These are phyloP conservation scores for Beauveria sp. DNA, from an alignment of 2,329 filamentous ascomycete species.

Conservation along the genomic window DNA sequence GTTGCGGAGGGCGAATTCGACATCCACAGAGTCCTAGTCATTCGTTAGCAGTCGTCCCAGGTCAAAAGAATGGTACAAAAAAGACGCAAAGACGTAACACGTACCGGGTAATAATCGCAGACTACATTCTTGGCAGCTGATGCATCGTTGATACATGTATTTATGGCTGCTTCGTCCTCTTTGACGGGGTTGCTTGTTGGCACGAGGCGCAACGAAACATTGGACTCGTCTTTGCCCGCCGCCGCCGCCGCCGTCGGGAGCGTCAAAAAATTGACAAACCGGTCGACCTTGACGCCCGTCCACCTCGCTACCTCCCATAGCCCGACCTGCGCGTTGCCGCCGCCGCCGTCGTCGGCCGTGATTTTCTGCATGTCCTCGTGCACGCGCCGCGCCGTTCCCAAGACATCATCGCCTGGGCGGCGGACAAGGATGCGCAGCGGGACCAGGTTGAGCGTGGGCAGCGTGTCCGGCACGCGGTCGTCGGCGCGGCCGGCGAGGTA, in stretches of 20 bases:
- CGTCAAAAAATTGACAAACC: constrained; percentile 75
- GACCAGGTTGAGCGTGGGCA: constrained; percentile 73
- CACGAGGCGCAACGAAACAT: background rate
- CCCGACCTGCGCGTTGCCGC: constrained; percentile 46
- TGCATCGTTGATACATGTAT: background rate
- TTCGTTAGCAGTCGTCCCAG: background rate
- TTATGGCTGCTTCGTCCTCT: background rate
- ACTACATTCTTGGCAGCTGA: constrained; percentile 19
- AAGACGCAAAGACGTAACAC: constrained; percentile 10
- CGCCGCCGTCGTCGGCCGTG: constrained; percentile 24
- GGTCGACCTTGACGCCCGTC: constrained; percentile 64
- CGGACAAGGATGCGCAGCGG: constrained; percentile 52
- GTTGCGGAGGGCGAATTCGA: constrained; percentile 30
- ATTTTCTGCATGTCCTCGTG: constrained; percentile 63
- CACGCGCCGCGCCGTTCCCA: constrained; percentile 49
- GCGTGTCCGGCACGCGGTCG: constrained; percentile 39
- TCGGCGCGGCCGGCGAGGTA: constrained; percentile 72
- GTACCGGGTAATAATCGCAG: constrained; percentile 21
- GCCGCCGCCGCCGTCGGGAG: constrained; percentile 27
- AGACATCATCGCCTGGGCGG: constrained; percentile 25
- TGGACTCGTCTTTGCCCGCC: background rate
- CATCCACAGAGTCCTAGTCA: constrained; percentile 30
- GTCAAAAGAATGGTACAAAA: background rate
- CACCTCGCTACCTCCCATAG: constrained; percentile 66
- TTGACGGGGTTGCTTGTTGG: too few species aligned